Percentiles rank a stretch among this genome's conserved stretches.
These are phyloP conservation scores for Osmanthus fragrans DNA, from an alignment of 257 asterid species.

Conservation along the genomic window DNA sequence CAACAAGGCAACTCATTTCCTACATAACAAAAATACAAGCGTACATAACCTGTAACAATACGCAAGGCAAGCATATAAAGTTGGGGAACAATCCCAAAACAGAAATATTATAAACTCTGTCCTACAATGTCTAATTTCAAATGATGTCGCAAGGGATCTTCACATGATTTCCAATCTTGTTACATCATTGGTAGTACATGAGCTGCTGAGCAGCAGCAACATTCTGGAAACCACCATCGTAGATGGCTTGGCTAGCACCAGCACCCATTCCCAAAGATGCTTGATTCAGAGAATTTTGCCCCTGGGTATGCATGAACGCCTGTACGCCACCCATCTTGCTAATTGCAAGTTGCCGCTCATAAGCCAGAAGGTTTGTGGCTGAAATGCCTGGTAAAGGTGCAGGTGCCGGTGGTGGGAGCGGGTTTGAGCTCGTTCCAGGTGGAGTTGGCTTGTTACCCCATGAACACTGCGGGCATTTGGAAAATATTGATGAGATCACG, in stretches of 20 bases:
- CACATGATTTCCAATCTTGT: background rate
- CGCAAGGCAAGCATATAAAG: conserved; percentile 17
- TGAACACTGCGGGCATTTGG: background rate
- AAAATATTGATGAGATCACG: background rate
- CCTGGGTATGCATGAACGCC: conserved; percentile 41
- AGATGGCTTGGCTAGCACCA: conserved; percentile 34
- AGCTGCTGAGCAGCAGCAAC: conserved; percentile 26
- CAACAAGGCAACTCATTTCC: background rate
- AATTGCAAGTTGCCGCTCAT: background rate
- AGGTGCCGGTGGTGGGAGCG: conserved; percentile 1
- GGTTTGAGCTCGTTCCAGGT: conserved; percentile 9
- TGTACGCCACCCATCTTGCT: conserved; percentile 13
- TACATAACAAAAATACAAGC: conserved; percentile 3
- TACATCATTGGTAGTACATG: conserved; percentile 29
- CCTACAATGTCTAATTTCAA: background rate
- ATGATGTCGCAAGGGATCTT: background rate
- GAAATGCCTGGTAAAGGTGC: background rate
- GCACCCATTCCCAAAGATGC: conserved; percentile 49
- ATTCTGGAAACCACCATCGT: conserved; percentile 32
- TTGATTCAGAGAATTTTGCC: conserved; percentile 39
- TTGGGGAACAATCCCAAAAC: conserved; percentile 1
- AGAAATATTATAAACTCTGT: background rate
- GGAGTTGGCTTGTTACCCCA: conserved; percentile 11
- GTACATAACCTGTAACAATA: conserved; percentile 13
- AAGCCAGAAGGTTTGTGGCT: background rate